Evolutionary conservation across 2,329 filamentous ascomycete genomes (phyloP).

Genomic region (Arachnopeziza araneosa): DNA sequence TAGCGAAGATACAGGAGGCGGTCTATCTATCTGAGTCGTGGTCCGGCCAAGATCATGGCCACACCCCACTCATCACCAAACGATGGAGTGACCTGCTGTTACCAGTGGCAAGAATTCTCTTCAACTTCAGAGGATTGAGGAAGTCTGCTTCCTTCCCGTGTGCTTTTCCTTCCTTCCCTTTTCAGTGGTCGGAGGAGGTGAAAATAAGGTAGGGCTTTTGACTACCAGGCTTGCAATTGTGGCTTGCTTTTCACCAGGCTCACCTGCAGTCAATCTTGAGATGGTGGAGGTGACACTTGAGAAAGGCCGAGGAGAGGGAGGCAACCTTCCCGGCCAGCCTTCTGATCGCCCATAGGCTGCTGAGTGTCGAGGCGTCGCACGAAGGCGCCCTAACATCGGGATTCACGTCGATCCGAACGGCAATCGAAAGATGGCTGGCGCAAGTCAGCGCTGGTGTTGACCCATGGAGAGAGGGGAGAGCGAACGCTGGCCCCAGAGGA

Average conservation of each 20-base stretch:
- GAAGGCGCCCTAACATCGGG: background rate
- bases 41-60: background rate
- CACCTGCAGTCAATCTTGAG: background rate
- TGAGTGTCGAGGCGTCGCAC: background rate
- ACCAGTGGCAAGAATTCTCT: background rate
- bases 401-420: background rate
- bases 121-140: background rate
- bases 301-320: background rate
- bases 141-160: background rate
- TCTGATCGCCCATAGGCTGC: background rate
- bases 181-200: slow-evolving; percentile 7
- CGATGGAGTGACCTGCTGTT: background rate
- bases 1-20: too few species aligned
- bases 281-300: background rate
- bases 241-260: slow-evolving; percentile 4
- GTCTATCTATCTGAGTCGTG: too few species aligned
- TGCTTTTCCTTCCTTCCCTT: background rate
- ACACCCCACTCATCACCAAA: background rate
- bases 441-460: too few species aligned
- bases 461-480: too few species aligned
- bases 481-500: too few species aligned
- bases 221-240: slow-evolving; percentile 3
- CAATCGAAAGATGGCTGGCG: background rate
- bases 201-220: slow-evolving; percentile 20
- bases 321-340: background rate